Conservation (phyloP, 768 basidiomycete genomes). For the Thelephora ganbajun region DNA sequence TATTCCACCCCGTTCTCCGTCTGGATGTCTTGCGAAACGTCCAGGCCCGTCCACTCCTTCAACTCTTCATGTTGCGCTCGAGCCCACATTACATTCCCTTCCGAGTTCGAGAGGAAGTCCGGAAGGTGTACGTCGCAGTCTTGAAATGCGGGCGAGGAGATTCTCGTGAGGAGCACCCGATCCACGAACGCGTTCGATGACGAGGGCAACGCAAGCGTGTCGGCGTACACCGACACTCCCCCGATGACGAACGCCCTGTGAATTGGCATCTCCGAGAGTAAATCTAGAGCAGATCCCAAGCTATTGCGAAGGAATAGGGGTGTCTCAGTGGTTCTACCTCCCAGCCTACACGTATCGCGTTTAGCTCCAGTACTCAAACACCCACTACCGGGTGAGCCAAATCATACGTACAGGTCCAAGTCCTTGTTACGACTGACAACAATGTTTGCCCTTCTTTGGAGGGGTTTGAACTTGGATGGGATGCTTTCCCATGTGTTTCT, state of each 20-base stretch:
- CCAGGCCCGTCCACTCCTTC: constrained; percentile 66
- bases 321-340: not conserved
- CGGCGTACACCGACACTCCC: constrained; percentile 74
- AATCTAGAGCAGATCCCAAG: not conserved
- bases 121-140: constrained; percentile 84
- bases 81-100: constrained; percentile 30
- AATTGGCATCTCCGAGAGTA: constrained; percentile 13
- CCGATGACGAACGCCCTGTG: constrained; percentile 79
- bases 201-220: constrained; percentile 34
- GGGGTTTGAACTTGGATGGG: constrained; percentile 69
- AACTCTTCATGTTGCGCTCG: constrained; percentile 48
- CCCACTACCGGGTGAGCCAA: no score
- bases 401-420: constrained; percentile 45
- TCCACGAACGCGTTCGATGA: constrained; percentile 37
- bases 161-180: constrained; percentile 78
- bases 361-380: constrained; percentile 5
- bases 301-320: not conserved
- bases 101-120: constrained; percentile 31
- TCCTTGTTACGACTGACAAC: constrained; percentile 51
- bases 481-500: constrained; percentile 98
- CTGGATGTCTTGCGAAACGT: constrained; percentile 61
- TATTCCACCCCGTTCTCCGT: constrained; percentile 77
- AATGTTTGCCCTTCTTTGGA: constrained; percentile 62
- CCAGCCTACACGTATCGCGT: not conserved
- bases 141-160: constrained; percentile 58